Conservation (phyloP, 495 filamentous ascomycete species). For the Parmelia sp. region DNA sequence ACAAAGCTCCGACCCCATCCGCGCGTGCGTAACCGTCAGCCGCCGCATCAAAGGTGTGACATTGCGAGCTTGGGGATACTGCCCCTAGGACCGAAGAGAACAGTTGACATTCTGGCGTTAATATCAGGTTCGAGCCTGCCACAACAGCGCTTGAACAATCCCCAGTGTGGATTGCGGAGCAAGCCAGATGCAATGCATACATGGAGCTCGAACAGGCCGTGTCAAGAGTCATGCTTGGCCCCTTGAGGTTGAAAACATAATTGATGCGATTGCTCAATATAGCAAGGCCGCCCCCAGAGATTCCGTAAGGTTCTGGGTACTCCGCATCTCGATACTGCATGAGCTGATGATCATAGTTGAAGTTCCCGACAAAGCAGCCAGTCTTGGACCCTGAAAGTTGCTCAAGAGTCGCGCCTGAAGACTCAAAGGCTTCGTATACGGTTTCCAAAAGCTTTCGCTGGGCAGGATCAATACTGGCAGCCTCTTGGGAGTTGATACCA, state of each 20-base stretch:
- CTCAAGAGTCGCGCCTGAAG: slow-evolving; percentile 26
- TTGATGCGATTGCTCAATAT: slow-evolving; percentile 23
- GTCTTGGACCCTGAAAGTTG: slow-evolving; percentile 33
- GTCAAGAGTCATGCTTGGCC: slow-evolving; percentile 22
- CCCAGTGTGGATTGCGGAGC: slow-evolving; percentile 15
- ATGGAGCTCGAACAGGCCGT: slow-evolving; percentile 29
- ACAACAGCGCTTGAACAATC: slow-evolving; percentile 31
- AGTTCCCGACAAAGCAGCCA: slow-evolving; percentile 38
- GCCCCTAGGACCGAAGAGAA: slow-evolving; percentile 31
- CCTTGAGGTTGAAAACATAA: slow-evolving; percentile 26
- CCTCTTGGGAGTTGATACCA: not conserved
- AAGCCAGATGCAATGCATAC: slow-evolving; percentile 32
- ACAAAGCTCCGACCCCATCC: not conserved
- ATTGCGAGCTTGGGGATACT: slow-evolving; percentile 36
- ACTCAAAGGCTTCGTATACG: slow-evolving; percentile 31
- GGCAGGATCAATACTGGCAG: not conserved
- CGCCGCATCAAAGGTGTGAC: slow-evolving; percentile 52
- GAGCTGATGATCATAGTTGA: slow-evolving; percentile 33
- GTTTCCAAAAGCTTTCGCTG: not conserved
- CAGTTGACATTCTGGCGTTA: slow-evolving; percentile 44
- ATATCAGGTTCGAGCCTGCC: slow-evolving; percentile 38
- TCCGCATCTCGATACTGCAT: slow-evolving; percentile 21
- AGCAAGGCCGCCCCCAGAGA: slow-evolving; percentile 12
- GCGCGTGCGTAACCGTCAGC: not conserved
- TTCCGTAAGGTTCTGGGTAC: slow-evolving; percentile 8